Conservation (phyloP, 1,284 basidiomycete genomes). For the Tilletia caries region DNA sequence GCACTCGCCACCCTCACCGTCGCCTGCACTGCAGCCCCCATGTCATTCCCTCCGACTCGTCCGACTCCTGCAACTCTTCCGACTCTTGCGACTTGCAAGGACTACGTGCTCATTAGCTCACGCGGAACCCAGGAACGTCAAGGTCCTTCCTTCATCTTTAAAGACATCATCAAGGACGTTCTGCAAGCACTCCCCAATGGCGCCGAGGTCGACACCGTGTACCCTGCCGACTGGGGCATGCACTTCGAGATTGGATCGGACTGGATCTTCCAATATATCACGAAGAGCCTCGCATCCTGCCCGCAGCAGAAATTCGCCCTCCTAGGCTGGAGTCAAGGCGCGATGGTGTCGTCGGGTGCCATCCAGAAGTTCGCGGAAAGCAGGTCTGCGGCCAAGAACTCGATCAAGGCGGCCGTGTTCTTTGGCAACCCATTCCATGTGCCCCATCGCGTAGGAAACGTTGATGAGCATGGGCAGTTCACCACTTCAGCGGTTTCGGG, state of each 20-base stretch:
- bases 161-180: not conserved
- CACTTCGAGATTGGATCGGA: not conserved
- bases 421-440: not conserved
- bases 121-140: not conserved
- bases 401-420: not conserved
- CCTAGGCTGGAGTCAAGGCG: not conserved
- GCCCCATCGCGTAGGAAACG: not conserved
- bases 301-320: not conserved
- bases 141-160: not conserved
- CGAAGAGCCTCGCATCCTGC: not conserved
- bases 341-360: not conserved
- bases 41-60: no score
- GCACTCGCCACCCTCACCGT: no score
- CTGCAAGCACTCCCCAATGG: not conserved
- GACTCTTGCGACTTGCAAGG: no score
- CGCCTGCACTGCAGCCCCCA: no score
- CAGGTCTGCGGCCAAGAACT: no score
- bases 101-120: not conserved
- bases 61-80: no score
- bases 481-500: not conserved
- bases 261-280: not conserved
- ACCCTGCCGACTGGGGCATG: not conserved
- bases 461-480: not conserved
- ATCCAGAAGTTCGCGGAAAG: not conserved
- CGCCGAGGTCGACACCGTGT: conserved; percentile 7